Evolutionary conservation across 768 basidiomycete genomes (phyloP).

Genomic region (Pulveroboletus sp.): DNA sequence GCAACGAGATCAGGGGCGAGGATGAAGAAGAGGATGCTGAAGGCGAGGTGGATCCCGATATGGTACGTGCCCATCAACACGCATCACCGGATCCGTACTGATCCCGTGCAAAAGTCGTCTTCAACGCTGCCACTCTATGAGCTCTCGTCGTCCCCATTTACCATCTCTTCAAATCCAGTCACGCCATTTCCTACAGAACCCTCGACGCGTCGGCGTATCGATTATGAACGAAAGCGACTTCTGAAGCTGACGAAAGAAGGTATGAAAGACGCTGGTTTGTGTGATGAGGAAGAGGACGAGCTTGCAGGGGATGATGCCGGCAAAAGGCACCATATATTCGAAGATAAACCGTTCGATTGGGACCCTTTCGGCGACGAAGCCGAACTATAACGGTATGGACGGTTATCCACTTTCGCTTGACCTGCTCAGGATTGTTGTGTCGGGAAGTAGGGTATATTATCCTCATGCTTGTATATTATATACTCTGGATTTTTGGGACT

Average conservation of each 20-base stretch:
- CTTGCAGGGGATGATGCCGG: slow-evolving; percentile 2
- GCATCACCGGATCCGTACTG: neutral
- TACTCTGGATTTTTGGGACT: neutral
- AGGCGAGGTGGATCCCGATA: slow-evolving; percentile 25
- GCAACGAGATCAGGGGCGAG: slow-evolving; percentile 7
- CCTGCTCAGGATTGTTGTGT: neutral
- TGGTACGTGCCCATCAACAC: slow-evolving; percentile 14
- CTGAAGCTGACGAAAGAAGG: slow-evolving; percentile 27
- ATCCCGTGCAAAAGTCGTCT: slow-evolving; percentile 19
- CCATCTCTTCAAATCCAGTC: slow-evolving; percentile 26
- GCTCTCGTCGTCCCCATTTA: slow-evolving; percentile 23
- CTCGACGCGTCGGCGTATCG: slow-evolving; percentile 26
- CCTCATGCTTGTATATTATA: slow-evolving; percentile 7
- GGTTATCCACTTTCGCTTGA: neutral
- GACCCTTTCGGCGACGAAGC: slow-evolving; percentile 28
- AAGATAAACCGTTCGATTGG: slow-evolving; percentile 30
- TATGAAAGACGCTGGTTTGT: slow-evolving; percentile 24
- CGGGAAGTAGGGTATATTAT: slow-evolving; percentile 2
- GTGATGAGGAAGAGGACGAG: slow-evolving; percentile 24
- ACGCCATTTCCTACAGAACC: slow-evolving; percentile 28
- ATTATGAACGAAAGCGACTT: slow-evolving; percentile 28
- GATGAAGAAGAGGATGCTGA: slow-evolving; percentile 23
- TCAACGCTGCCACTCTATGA: slow-evolving; percentile 25
- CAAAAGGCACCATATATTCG: slow-evolving; percentile 21
- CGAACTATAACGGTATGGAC: slow-evolving; percentile 12